These are phyloP conservation scores for Conticribra guillardii DNA, from an alignment of 108 stramenopile genomes.

Conservation along the genomic window DNA sequence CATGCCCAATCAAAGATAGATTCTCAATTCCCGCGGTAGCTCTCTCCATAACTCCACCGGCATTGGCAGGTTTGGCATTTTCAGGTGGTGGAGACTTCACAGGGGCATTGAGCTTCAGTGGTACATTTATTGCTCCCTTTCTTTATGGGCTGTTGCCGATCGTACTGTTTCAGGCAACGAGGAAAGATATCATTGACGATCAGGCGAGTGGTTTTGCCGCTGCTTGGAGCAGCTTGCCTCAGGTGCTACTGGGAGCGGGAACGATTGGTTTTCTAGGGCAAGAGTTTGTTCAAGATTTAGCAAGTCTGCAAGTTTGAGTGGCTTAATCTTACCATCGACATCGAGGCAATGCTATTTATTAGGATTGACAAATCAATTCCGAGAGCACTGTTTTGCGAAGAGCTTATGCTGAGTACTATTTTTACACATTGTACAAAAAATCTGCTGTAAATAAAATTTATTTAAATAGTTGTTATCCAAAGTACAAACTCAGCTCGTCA, in stretches of 20 bases:
- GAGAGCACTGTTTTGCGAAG: too few species aligned
- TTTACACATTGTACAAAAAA: too few species aligned
- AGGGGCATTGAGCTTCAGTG: slow-evolving; percentile 35
- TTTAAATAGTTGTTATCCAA: too few species aligned
- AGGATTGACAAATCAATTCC: too few species aligned
- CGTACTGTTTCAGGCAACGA: slow-evolving; percentile 21
- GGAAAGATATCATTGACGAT: not conserved
- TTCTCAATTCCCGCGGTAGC: slow-evolving; percentile 42
- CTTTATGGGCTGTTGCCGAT: slow-evolving; percentile 39
- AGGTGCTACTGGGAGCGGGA: slow-evolving; percentile 22
- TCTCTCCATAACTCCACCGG: slow-evolving; percentile 29
- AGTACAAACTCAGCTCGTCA: too few species aligned
- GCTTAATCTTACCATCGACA: too few species aligned
- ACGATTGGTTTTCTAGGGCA: slow-evolving; percentile 20
- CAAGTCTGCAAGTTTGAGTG: not conserved
- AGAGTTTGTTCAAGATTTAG: slow-evolving; percentile 24
- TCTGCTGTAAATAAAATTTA: too few species aligned
- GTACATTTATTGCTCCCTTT: slow-evolving; percentile 40
- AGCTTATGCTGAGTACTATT: too few species aligned
- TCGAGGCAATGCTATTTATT: too few species aligned
- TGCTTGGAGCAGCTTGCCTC: slow-evolving; percentile 9
- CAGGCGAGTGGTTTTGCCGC: not conserved
- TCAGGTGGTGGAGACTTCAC: slow-evolving; percentile 31
- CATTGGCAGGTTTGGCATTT: slow-evolving; percentile 23
- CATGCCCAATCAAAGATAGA: slow-evolving; percentile 9